Evolutionary conservation across 352 stramenopile species (phyloP).

Genomic region (Plasmopara viticola): DNA sequence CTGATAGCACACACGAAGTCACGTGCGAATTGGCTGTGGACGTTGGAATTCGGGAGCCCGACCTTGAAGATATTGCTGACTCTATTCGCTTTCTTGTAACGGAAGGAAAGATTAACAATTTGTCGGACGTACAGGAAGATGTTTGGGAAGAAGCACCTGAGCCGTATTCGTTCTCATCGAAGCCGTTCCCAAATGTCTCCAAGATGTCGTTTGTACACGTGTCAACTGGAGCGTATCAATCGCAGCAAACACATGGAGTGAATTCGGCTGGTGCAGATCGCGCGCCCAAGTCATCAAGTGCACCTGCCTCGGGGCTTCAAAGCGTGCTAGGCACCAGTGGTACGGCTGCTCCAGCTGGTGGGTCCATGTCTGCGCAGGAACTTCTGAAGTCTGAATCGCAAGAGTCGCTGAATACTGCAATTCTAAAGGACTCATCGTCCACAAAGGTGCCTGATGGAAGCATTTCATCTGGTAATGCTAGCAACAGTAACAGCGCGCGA

Average conservation of each 20-base stretch:
- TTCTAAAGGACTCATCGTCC: slow-evolving; percentile 22
- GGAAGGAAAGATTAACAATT: slow-evolving; percentile 82
- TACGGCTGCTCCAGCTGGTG: slow-evolving; percentile 1
- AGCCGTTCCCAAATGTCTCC: slow-evolving; percentile 70
- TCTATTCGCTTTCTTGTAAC: slow-evolving; percentile 87
- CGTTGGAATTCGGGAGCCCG: slow-evolving; percentile 88
- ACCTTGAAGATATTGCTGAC: slow-evolving; percentile 91
- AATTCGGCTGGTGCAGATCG: slow-evolving; percentile 18
- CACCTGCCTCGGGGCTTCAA: slow-evolving; percentile 15
- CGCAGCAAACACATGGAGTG: slow-evolving; percentile 27
- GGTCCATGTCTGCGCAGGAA: slow-evolving; percentile 11
- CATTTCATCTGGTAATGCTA: slow-evolving; percentile 14
- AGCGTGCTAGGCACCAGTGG: slow-evolving; percentile 16
- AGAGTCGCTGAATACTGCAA: slow-evolving; percentile 19
- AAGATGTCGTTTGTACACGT: slow-evolving; percentile 69
- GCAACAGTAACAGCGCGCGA: slow-evolving; percentile 23
- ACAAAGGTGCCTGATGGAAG: slow-evolving; percentile 30
- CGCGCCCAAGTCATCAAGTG: slow-evolving; percentile 14
- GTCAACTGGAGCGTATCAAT: slow-evolving; percentile 16
- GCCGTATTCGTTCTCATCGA: slow-evolving; percentile 73
- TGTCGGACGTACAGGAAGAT: slow-evolving; percentile 66
- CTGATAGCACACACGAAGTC: slow-evolving; percentile 91
- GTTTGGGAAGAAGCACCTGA: slow-evolving; percentile 85
- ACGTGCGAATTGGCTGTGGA: slow-evolving; percentile 93
- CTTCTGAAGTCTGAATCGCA: slow-evolving; percentile 7